Evolutionary conservation across 805 yeast genomes (phyloP).

Genomic region (Metschnikowia dekortorum): DNA sequence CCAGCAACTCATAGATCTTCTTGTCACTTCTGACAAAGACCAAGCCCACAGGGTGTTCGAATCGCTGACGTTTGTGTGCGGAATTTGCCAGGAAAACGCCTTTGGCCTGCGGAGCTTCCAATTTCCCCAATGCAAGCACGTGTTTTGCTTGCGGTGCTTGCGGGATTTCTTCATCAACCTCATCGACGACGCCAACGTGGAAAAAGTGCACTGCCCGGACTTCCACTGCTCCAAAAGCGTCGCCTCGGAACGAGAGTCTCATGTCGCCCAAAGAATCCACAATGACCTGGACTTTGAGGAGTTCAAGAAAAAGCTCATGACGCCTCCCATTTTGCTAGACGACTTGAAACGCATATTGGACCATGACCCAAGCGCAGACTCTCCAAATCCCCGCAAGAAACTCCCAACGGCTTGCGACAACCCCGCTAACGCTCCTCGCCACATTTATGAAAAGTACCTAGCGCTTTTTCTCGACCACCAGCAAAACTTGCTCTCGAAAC

Average conservation of each 20-base stretch:
- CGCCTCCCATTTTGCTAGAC: constrained; percentile 34
- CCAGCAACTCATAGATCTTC: neutral
- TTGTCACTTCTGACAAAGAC: constrained; percentile 16
- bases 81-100: constrained; percentile 50
- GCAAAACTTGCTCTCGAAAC: constrained; percentile 39
- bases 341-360: constrained; percentile 30
- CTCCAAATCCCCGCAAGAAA: no score
- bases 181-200: constrained; percentile 47
- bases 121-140: constrained; percentile 25
- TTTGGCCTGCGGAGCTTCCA: constrained; percentile 40
- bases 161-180: constrained; percentile 19
- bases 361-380: neutral
- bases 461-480: constrained; percentile 34
- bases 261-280: neutral
- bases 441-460: constrained; percentile 23
- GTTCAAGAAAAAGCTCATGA: constrained; percentile 37
- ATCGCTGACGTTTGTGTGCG: constrained; percentile 42
- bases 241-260: constrained; percentile 13
- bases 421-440: neutral
- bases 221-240: constrained; percentile 39
- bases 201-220: constrained; percentile 55
- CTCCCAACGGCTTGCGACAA: no score
- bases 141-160: constrained; percentile 15
- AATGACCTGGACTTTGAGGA: constrained; percentile 19
- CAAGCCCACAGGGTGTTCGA: constrained; percentile 25